Evolutionary conservation across 768 basidiomycete genomes (phyloP).

Genomic region (Mycena crocata): DNA sequence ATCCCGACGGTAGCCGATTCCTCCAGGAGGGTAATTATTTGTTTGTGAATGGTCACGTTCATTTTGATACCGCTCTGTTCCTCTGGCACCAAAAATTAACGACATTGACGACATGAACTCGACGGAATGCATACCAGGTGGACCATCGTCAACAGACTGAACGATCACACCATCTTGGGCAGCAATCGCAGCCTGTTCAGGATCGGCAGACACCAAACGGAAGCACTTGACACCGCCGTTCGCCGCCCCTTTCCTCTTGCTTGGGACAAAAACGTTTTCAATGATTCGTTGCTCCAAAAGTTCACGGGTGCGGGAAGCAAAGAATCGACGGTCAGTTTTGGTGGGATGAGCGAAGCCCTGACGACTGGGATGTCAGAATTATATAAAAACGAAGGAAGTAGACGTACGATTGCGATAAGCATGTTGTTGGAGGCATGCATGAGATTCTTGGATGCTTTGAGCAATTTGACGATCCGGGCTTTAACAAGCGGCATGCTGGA

Average conservation of each 20-base stretch:
- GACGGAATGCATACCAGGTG: slow-evolving; percentile 42
- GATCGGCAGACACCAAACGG: slow-evolving; percentile 65
- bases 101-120: background rate
- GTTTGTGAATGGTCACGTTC: slow-evolving; percentile 80
- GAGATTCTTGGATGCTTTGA: slow-evolving; percentile 75
- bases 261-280: slow-evolving; percentile 80
- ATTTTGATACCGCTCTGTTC: slow-evolving; percentile 59
- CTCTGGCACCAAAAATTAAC: slow-evolving; percentile 32
- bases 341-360: slow-evolving; percentile 84
- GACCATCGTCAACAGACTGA: slow-evolving; percentile 48
- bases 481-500: slow-evolving; percentile 80
- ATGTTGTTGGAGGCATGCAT: slow-evolving; percentile 83
- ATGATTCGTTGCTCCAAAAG: slow-evolving; percentile 79
- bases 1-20: slow-evolving; percentile 75
- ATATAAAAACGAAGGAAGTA: background rate
- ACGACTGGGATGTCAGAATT: slow-evolving; percentile 4
- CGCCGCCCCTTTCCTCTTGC: slow-evolving; percentile 58
- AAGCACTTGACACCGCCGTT: slow-evolving; percentile 71
- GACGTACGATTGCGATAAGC: slow-evolving; percentile 78
- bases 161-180: slow-evolving; percentile 50
- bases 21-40: slow-evolving; percentile 80
- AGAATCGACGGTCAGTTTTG: slow-evolving; percentile 85
- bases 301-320: slow-evolving; percentile 78
- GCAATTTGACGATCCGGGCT: slow-evolving; percentile 75
- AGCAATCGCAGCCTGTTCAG: slow-evolving; percentile 39